Evolutionary conservation across 805 yeast species (phyloP).

Genomic region (Cyberlindnera xishuangbannaensis): DNA sequence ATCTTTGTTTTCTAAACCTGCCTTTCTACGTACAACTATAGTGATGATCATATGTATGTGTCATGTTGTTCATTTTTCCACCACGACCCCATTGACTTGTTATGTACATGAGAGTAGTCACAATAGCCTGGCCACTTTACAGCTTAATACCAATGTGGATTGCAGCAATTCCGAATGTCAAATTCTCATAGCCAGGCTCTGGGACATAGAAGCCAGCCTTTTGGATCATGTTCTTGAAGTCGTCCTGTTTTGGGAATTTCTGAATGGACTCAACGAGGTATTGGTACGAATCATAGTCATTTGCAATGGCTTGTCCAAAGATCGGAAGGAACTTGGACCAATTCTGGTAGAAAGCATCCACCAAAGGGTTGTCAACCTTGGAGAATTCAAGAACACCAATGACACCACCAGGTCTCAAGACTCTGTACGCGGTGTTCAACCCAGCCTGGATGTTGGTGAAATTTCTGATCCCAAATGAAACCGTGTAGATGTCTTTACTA

Average conservation of each 20-base stretch:
- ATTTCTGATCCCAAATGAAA: constrained; percentile 96
- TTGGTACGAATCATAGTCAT: constrained; percentile 94
- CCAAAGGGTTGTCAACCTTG: constrained; percentile 73
- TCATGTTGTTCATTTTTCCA: not conserved
- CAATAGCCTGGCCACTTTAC: no score
- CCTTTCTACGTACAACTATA: not conserved
- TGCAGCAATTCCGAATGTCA: constrained; percentile 93
- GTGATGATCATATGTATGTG: not conserved
- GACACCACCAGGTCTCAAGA: constrained; percentile 94
- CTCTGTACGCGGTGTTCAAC: constrained; percentile 89
- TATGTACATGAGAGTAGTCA: no score
- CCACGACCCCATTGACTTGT: no score
- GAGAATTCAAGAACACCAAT: constrained; percentile 95
- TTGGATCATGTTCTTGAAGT: constrained; percentile 84
- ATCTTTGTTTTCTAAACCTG: not conserved
- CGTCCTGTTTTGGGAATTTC: constrained; percentile 88
- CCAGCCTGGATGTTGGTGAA: constrained; percentile 95
- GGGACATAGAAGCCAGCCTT: constrained; percentile 93
- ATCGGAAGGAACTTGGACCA: constrained; percentile 87
- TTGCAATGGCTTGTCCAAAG: constrained; percentile 93
- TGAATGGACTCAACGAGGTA: constrained; percentile 92
- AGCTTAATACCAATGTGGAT: constrained; percentile 93
- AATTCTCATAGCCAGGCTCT: constrained; percentile 86
- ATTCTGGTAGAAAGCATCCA: constrained; percentile 75
- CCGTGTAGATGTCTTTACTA: constrained; percentile 92